Conservation (phyloP, 306 rosid species). For the Sindora glabra region DNA sequence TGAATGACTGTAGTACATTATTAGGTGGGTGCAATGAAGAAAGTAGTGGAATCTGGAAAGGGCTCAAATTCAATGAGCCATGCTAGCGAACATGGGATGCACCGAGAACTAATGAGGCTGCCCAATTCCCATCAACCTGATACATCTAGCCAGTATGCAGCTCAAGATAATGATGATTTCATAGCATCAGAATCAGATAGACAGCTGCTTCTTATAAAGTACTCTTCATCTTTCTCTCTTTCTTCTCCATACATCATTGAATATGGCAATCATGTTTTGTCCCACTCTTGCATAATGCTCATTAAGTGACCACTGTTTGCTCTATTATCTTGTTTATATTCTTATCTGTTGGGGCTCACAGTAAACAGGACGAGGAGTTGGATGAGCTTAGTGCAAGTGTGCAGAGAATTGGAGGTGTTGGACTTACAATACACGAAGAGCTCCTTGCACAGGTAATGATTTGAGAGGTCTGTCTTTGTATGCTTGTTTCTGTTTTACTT, state of each 20-base stretch:
- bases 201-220: slow-evolving; percentile 90
- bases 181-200: slow-evolving; percentile 90
- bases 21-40: slow-evolving; percentile 64
- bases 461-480: slow-evolving; percentile 3
- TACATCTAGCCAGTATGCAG: slow-evolving; percentile 41
- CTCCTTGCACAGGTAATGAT: slow-evolving; percentile 72
- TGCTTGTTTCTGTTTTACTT: slow-evolving; percentile 7
- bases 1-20: slow-evolving; percentile 21
- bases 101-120: slow-evolving; percentile 80
- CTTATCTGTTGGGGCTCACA: slow-evolving; percentile 22
- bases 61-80: slow-evolving; percentile 32
- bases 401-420: slow-evolving; percentile 93
- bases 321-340: slow-evolving; percentile 17
- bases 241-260: background rate
- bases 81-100: slow-evolving; percentile 53
- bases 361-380: slow-evolving; percentile 95
- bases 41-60: slow-evolving; percentile 53
- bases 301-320: too few relatives aligned
- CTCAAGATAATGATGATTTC: slow-evolving; percentile 59
- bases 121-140: slow-evolving; percentile 53
- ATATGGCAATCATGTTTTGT: background rate
- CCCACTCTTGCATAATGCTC: background rate
- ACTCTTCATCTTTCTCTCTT: slow-evolving; percentile 6
- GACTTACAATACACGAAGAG: slow-evolving; percentile 95
- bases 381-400: slow-evolving; percentile 90